A percentile compares a stretch with the other conserved stretches of the same genome.
These are phyloP conservation scores for Quercus gilva DNA, from an alignment of 306 rosid genomes.

Conservation along the genomic window DNA sequence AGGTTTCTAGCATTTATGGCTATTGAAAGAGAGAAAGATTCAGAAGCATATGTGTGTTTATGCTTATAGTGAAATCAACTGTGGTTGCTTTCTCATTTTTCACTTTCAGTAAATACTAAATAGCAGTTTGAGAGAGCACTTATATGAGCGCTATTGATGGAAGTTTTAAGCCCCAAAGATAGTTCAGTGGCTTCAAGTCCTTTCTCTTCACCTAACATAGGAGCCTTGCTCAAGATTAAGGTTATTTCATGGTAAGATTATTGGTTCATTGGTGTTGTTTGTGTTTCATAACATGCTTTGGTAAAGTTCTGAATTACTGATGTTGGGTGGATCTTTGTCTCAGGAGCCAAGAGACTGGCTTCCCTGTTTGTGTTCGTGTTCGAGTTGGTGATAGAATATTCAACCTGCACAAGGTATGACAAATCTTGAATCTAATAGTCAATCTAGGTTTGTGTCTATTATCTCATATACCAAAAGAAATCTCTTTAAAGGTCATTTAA, in stretches of 20 bases:
- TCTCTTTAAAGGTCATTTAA: background rate
- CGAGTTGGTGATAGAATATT: slow-evolving; percentile 59
- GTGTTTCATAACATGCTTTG: background rate
- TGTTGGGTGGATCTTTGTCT: slow-evolving; percentile 13
- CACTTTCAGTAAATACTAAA: slow-evolving; percentile 9
- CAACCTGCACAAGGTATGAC: slow-evolving; percentile 67
- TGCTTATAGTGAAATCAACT: slow-evolving; percentile 13
- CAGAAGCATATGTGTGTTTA: slow-evolving; percentile 12
- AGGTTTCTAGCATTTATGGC: slow-evolving; percentile 28
- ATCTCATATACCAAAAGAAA: background rate
- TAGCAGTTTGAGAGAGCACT: background rate
- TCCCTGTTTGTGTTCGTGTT: slow-evolving; percentile 65
- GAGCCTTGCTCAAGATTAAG: slow-evolving; percentile 81
- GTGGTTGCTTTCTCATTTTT: slow-evolving; percentile 19
- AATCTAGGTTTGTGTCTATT: background rate
- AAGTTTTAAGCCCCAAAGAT: slow-evolving; percentile 46
- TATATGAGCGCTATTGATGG: slow-evolving; percentile 49
- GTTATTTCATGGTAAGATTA: slow-evolving; percentile 72
- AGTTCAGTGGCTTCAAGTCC: slow-evolving; percentile 62
- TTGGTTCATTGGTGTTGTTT: background rate
- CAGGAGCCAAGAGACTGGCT: slow-evolving; percentile 92
- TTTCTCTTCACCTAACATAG: slow-evolving; percentile 73
- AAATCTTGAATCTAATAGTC: background rate
- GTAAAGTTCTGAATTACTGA: slow-evolving; percentile 6
- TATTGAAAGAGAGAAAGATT: background rate